Base-by-base conservation (phyloP, 2,329 filamentous ascomycete genomes). In the Exserohilum turcica region DNA sequence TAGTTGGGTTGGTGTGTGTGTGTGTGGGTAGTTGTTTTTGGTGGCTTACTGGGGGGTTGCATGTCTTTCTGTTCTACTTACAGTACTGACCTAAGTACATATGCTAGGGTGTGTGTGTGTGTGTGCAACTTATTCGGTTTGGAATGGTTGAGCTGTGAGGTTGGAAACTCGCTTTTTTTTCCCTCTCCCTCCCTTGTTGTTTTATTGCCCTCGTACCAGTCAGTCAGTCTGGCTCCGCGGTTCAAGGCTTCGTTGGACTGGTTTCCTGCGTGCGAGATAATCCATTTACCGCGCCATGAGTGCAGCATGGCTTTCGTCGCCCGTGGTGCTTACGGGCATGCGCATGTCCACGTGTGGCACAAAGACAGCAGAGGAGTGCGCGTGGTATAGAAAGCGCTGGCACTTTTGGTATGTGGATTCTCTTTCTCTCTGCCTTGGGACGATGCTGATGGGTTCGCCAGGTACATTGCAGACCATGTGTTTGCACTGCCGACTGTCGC, bases 391-490 rank as follows among this genome's bases (percentile, higher is more conserved):
- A 18, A 66, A 74, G n/a, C 74, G 76, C 57, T 83, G 80, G 80
- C 65, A 77, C 38, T 80, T 78, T 58, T 82, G 79, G 80, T 79
- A 68, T 45, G 71, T 33, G n/a, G 18, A 5, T 6, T 24, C 13
- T 12, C 10, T 28, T 15, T 12, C 7, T 2, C 35, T 24, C 42
- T 8, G 2, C 1, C 12, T 16, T 33, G 12, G 2, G 2, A 5
- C 18, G 15, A 3, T 33, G 12, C 13, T 44, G 9, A 44, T 15
- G 8, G 4, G 4, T 21, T 9, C 6, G 2, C 10, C 6, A 46
- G 80, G 80, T 83, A 83, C 57, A 68, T 82, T 49, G 79, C 82
- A 18, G 83, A 85, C 60, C 77, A 80, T 56, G 77, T 79, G 31
- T 85, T 80, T 57, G 80, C 78, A 0, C 66, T 84, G 3, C 76